These are phyloP conservation scores for Plasmodium berghei DNA, from an alignment of 169 alveolate species.

Conservation along the genomic window DNA sequence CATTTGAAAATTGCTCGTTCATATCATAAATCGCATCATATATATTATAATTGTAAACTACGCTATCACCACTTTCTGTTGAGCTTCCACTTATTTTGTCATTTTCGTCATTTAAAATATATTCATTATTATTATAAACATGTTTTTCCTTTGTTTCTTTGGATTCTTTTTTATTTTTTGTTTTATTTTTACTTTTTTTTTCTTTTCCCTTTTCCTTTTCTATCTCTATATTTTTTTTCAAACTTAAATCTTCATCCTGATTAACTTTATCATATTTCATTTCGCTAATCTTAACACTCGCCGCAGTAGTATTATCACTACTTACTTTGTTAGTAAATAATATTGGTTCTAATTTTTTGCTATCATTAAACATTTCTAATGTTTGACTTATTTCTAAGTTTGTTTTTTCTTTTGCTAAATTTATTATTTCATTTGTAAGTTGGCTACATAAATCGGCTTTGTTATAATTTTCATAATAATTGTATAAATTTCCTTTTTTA, in stretches of 20 bases:
- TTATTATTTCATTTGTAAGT: no score
- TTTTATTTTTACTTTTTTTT: slow-evolving; percentile 5
- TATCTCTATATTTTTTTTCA: not conserved
- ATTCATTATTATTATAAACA: not conserved
- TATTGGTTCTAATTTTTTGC: not conserved
- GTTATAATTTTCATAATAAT: no score
- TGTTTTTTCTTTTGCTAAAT: not conserved
- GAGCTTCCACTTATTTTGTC: slow-evolving; percentile 1
- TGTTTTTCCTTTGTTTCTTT: not conserved
- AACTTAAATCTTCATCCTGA: not conserved
- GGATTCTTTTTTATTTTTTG: not conserved
- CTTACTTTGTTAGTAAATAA: not conserved
- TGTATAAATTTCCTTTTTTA: no score
- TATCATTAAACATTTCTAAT: slow-evolving; percentile 12
- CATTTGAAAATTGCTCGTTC: slow-evolving; percentile 53
- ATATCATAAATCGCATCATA: slow-evolving; percentile 43
- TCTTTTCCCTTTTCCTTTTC: not conserved
- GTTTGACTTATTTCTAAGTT: not conserved
- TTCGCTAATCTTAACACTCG: not conserved
- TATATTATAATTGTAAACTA: slow-evolving; percentile 58
- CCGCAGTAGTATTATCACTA: not conserved
- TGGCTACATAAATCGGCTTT: no score
- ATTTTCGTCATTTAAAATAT: not conserved
- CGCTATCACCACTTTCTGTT: slow-evolving; percentile 58
- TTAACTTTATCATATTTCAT: not conserved